Evolutionary conservation across 345 rosid genomes (phyloP).

Genomic region (Kandelia obovata): DNA sequence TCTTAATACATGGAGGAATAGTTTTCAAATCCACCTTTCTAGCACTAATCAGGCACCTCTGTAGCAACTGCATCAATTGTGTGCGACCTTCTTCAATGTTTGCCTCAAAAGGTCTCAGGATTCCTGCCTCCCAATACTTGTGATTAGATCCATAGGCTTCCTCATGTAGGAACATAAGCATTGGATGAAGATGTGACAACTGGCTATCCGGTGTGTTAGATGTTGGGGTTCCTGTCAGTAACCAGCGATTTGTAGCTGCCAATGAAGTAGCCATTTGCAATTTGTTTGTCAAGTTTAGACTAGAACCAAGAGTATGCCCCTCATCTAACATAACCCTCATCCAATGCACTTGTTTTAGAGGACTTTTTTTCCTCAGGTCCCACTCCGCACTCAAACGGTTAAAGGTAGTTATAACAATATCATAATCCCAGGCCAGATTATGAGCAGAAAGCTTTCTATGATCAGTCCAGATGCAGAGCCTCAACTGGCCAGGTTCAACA

Average conservation of each 20-base stretch:
- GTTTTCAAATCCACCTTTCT: slow-evolving; percentile 79
- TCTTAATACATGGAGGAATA: slow-evolving; percentile 94
- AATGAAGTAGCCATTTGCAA: slow-evolving; percentile 93
- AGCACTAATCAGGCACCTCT: slow-evolving; percentile 89
- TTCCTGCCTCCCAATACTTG: slow-evolving; percentile 87
- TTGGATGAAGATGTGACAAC: slow-evolving; percentile 78
- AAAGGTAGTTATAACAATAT: slow-evolving; percentile 88
- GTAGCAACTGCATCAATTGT: slow-evolving; percentile 67
- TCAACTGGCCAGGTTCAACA: slow-evolving; percentile 70
- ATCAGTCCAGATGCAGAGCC: slow-evolving; percentile 72
- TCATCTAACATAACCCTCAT: slow-evolving; percentile 89
- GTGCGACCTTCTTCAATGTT: slow-evolving; percentile 84
- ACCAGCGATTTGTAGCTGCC: slow-evolving; percentile 78
- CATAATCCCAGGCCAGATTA: slow-evolving; percentile 95
- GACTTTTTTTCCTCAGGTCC: slow-evolving; percentile 73
- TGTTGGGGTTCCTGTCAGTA: slow-evolving; percentile 96
- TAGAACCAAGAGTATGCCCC: slow-evolving; percentile 98
- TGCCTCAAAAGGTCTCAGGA: slow-evolving; percentile 89
- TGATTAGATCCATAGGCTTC: slow-evolving; percentile 77
- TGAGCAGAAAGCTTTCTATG: slow-evolving; percentile 63
- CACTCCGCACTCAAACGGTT: slow-evolving; percentile 94
- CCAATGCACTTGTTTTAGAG: slow-evolving; percentile 94
- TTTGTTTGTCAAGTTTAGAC: slow-evolving; percentile 86
- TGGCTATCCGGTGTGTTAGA: slow-evolving; percentile 84
- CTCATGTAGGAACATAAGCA: slow-evolving; percentile 91